Percentiles rank a stretch among this genome's conserved stretches.
phyloP scores from a whole-genome alignment of 495 filamentous ascomycete species.

The Neurospora terricola region DNA sequence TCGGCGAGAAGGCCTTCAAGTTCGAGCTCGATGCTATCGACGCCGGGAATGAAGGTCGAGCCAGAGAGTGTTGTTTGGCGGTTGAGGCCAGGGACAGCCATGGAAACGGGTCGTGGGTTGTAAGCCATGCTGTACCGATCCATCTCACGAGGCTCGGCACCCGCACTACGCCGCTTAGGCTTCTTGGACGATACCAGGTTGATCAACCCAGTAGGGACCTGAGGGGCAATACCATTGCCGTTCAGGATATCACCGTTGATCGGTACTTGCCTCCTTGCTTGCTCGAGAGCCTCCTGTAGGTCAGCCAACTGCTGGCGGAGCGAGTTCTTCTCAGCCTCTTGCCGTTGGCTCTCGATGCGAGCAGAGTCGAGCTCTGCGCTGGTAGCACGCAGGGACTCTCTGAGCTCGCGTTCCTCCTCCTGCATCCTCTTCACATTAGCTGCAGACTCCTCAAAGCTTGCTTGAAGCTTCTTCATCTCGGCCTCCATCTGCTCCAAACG shows the following conservation, averaged over 20 bases:
- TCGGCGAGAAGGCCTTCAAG: constrained; percentile 88
- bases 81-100: constrained; percentile 61
- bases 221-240: constrained; percentile 38
- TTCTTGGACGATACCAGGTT: constrained; percentile 97
- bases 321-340: constrained; percentile 73
- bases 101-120: constrained; percentile 90
- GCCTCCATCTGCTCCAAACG: constrained; percentile 80
- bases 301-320: constrained; percentile 81
- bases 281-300: constrained; percentile 84
- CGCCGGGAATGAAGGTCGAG: constrained; percentile 57
- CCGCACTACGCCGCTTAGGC: constrained; percentile 88
- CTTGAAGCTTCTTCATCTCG: constrained; percentile 87
- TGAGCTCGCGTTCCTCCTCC: constrained; percentile 75
- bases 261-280: constrained; percentile 57
- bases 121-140: constrained; percentile 85
- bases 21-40: constrained; percentile 86
- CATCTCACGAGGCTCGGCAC: constrained; percentile 70
- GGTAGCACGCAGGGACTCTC: constrained; percentile 65
- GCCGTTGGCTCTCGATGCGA: constrained; percentile 55
- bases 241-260: constrained; percentile 66
- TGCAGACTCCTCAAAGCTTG: constrained; percentile 74
- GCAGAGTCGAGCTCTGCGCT: constrained; percentile 69
- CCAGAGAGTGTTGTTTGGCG: constrained; percentile 57
- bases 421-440: constrained; percentile 86
- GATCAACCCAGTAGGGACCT: constrained; percentile 69